Base-by-base conservation (phyloP, 768 basidiomycete species). In the Glaciozyma martinii region DNA sequence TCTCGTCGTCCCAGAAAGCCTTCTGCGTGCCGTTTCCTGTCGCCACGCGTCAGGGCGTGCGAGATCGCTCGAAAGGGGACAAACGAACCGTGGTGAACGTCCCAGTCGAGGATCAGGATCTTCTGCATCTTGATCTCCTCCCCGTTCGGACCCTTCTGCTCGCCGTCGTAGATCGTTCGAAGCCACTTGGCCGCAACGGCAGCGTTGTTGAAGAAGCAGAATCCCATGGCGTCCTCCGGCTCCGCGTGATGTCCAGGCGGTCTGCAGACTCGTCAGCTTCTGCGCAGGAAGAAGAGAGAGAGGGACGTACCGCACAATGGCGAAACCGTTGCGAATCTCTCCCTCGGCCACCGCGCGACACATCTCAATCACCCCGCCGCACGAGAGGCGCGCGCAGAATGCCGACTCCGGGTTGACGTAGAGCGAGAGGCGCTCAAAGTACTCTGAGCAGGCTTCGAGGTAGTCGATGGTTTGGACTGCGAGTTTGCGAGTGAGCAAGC, bases 191-290 rank as follows among this genome's bases (percentile, higher is more conserved):
- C 83, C 1, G 93, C 93, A 21, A 99, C 88, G 1, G 95, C 87
- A 42, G 94, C 92, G 74, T 99, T 99, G 77, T 99, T 99, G 79
- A 92, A 95, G 80, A 99, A 95, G 77, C 95, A 98, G 76, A 99
- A 99, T 1, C 95, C 95, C 93, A 98, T 97, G 68, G 90, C 89
- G 74, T 93, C 88, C 69, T 95, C 90, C 7, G 95, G 95, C 75
- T 99, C 95, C 9, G 95, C 93, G 74, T 99, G 95, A 75, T 99
- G 95, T 0, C 95, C 95, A 0, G 95, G 95, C 18, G 95, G 95
- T 0, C 73, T 73, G 65, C 16, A 27, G 18, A 37, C 25, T 29
- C 2, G 10, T 52, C 5, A 27, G n/a, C 25, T 16, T 8, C 9
- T 8, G 50, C 23, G 7, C 6, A 29, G 15, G n/a, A 33, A 7